Conservation (phyloP, 257 asterid species). For the Fraxinus excelsior region DNA sequence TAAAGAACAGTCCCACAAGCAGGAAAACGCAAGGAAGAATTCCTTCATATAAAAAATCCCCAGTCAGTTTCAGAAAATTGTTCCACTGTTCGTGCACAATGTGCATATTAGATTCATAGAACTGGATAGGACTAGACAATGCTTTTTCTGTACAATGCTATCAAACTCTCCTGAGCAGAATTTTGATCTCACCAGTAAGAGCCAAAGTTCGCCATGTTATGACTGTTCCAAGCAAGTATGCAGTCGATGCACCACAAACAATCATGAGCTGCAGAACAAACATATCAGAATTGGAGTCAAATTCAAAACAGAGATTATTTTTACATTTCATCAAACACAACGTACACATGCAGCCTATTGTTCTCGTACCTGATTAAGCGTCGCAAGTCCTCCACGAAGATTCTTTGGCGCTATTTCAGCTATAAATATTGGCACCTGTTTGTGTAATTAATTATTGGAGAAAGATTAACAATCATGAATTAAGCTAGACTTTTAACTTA, state of each 20-base stretch:
- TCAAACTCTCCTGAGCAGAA: not conserved
- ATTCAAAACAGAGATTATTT: not conserved
- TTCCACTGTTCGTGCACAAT: no score
- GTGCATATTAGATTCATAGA: not conserved
- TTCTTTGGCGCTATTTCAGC: slow-evolving; percentile 85
- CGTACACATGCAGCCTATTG: not conserved
- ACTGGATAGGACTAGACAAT: no score
- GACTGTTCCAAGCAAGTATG: slow-evolving; percentile 62
- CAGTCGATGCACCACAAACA: slow-evolving; percentile 72
- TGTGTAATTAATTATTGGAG: not conserved
- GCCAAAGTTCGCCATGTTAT: slow-evolving; percentile 81
- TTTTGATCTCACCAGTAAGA: slow-evolving; percentile 52
- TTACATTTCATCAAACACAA: not conserved
- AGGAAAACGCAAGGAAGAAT: slow-evolving; percentile 67
- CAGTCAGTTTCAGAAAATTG: not conserved
- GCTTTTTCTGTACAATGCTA: no score
- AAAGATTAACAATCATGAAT: not conserved
- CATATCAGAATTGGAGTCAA: not conserved
- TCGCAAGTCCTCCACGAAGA: slow-evolving; percentile 86
- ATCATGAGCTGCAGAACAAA: slow-evolving; percentile 67
- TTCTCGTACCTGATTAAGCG: slow-evolving; percentile 65
- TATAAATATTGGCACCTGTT: slow-evolving; percentile 77
- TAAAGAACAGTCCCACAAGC: slow-evolving; percentile 65
- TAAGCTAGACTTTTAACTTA: not conserved
- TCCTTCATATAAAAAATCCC: slow-evolving; percentile 42